Base-by-base conservation (phyloP, 345 rosid species). In the Gossypium thurberi region DNA sequence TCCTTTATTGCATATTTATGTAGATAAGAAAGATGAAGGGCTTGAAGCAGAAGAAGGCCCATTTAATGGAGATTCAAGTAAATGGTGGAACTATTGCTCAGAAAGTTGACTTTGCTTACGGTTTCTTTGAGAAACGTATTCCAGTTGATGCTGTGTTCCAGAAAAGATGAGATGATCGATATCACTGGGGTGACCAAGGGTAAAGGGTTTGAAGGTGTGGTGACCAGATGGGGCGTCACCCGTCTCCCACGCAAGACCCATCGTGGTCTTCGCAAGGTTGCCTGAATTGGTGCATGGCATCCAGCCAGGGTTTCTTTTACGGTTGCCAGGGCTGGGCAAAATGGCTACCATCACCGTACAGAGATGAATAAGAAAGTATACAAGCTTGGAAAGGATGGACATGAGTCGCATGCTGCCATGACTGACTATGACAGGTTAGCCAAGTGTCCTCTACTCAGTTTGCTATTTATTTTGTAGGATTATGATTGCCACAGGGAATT, bases 241-340 rank as follows among this genome's bases (percentile, higher is more conserved):
- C 94, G 97, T 56, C 93, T 94, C 25, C 97, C 98, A 33, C 90
- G 97, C 3, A 94, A 94, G 84, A 94, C 98, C 42, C 98, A 90
- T 43, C 88, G 93, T 75, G 97, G 98, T n/a, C 95, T 92, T 11
- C 91, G 97, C 8, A 92, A 92, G 84, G 97, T 92, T 1, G 98
- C 97, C 37, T 92, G 98, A 84, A 92, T 94, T 28, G 97, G 98
- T 50, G 95, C 98, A 50, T 94, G 98, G 98, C 98, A 94, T 86
- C 98, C 98, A 10, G 97, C 97, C 62, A 90, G 98, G 85, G 97
- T 92, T 42, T 94, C 98, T 1, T 94, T 81, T 69, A 94, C 98
- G 2, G 97, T 94, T 66, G 98, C 97, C 46, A 90, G 98, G 79
- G 98, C 97, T 37, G 97, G 98, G 2, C 97, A 94, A 77, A 94